Evolutionary conservation across 768 basidiomycete species (phyloP), one percentile per base, ranked within the genome.

Genomic region (Phanerodontia chrysosporium): DNA sequence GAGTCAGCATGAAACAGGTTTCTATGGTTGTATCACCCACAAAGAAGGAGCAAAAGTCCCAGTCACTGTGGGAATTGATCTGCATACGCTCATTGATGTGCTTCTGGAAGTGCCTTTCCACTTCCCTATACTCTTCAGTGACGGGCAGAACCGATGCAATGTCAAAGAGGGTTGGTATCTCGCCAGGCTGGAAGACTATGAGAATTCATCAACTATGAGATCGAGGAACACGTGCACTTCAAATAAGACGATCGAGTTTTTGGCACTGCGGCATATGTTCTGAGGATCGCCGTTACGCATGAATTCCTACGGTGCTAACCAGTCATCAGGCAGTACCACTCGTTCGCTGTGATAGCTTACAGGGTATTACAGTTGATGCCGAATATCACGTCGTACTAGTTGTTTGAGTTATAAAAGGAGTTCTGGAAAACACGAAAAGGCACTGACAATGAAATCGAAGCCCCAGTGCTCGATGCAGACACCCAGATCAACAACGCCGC

Each of bases 161-260:
- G 55, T 74, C 70, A 28, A 72, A 60, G 14, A 75, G 53, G 51
- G 67, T 69, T 2, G 72, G 73, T 0, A 65, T 60, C 64, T 70
- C 66, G 7, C 73, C 72, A 13, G 74, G 5, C 27, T 6, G 2
- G 3, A 27, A 18, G 14, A n/a, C 3, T 22, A 60, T n/a, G 30
- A 24, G 46, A 32, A 56, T 8, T 24, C 22, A n/a, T 24, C 9
- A 9, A 45, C 21, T 14, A 13, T 29, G 3, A 13, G 4, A 13
- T 13, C 2, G n/a, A 13, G 25, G 16, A 7, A 30, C 5, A 51
- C 66, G 36, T 51, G 70, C 71, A 57, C 58, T 49, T 73, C 73
- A 24, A 70, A 64, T 18, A 63, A 30, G 12, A 63, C 57, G 12
- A 65, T 67, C 0, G 71, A 70, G 5, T 57, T 51, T 42, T 71